Conservation (phyloP, 805 yeast genomes). For the Zygosaccharomyces siamensis region DNA sequence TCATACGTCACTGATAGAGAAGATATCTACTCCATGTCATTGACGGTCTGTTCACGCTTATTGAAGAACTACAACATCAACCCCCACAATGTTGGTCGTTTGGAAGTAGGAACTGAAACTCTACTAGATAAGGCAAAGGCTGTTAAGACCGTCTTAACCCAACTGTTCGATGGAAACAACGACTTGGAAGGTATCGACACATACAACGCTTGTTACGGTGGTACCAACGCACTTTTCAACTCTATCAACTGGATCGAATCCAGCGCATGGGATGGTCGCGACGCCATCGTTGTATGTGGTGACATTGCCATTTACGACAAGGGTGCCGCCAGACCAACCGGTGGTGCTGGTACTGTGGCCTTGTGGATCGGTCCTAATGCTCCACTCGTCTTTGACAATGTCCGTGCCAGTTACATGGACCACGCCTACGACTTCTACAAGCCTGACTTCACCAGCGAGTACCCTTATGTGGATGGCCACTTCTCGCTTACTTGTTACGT, state of each 20-base stretch:
- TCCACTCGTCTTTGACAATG: conserved; percentile 85
- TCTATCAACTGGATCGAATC: conserved; percentile 95
- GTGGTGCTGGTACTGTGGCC: conserved; percentile 98
- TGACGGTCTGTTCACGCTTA: conserved; percentile 79
- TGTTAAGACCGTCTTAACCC: conserved; percentile 93
- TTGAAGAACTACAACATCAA: conserved; percentile 80
- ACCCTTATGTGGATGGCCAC: conserved; percentile 97
- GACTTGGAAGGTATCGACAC: conserved; percentile 97
- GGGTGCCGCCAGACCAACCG: conserved; percentile 99
- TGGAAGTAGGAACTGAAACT: conserved; percentile 98
- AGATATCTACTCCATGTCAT: conserved; percentile 89
- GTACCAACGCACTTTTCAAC: conserved; percentile 91
- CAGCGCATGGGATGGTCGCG: conserved; percentile 95
- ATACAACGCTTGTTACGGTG: conserved; percentile 97
- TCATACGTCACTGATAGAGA: conserved; percentile 95
- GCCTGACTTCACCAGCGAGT: conserved; percentile 94
- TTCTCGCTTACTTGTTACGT: conserved; percentile 91
- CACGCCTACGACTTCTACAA: conserved; percentile 98
- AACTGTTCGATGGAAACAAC: conserved; percentile 78
- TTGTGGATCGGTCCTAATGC: conserved; percentile 95
- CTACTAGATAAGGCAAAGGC: conserved; percentile 94
- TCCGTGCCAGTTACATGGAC: conserved; percentile 91
- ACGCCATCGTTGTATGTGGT: conserved; percentile 94
- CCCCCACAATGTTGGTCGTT: conserved; percentile 76
- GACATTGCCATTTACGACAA: conserved; percentile 96